Evolutionary conservation across 768 basidiomycete species (phyloP), one percentile per base, ranked within the genome.

Genomic region (Guyanaporus albipodus): DNA sequence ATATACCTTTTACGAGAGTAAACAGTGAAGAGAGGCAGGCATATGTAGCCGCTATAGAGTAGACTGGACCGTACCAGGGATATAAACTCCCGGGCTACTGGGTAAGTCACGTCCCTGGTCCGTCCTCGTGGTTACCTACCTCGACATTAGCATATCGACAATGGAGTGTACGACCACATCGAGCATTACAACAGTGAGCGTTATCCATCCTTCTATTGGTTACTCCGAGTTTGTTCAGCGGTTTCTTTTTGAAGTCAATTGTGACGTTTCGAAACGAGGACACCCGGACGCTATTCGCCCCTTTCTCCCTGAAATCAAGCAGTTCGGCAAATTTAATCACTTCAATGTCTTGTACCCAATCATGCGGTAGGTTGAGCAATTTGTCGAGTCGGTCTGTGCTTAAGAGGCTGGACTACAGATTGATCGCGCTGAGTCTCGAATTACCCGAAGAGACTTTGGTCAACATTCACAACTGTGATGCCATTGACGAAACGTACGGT

Each of bases 131-230:
- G n/a, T n/a, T 21, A 24, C 14, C n/a, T 19, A 38, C 31, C 2
- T 38, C 12, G 6, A 19, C 12, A 7, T 43, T n/a, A 85, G 83
- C 77, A 79, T 39, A 76, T 85, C 36, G 79, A 78, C 32, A 73
- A 73, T 9, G 83, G 83, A 6, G 76, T 85, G 19, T 72, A 63
- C 15, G 84, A 86, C 56, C 80, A 83, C 52, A 54, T 83, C 14
- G 83, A 85, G 55, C 69, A 76, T 41, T 85, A 85, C 54, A 81
- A 78, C 52, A 70, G 83, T 85, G 48, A 46, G 75, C 53, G 6
- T 14, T 27, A 24, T 46, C 15, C 32, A n/a, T 19, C 23, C n/a
- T n/a, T n/a, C n/a, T n/a, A 15, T 14, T 14, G 11, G 36, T 7
- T 21, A 10, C 24, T 23, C 12, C 9, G 7, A 4, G 3, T 26